Percentiles rank a stretch among this genome's conserved stretches.
Conservation (phyloP, 1,284 basidiomycete genomes). For the Trametes versicolor region DNA sequence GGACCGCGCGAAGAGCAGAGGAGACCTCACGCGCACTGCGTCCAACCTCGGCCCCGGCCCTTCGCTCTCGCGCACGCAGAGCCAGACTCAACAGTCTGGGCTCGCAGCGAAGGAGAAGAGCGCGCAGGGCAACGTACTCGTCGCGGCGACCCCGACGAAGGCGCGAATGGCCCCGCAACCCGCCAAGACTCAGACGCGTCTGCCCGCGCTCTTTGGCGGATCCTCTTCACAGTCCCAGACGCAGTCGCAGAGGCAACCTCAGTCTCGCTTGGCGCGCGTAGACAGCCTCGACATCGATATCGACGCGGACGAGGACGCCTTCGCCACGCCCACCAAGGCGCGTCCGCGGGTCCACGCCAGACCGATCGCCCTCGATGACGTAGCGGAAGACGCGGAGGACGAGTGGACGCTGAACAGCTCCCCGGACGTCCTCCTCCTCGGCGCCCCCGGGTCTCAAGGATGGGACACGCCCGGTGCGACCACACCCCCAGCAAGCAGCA, state of each 20-base stretch:
- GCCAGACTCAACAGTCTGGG: slow-evolving; percentile 13
- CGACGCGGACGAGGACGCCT: slow-evolving; percentile 23
- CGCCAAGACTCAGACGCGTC: slow-evolving; percentile 4
- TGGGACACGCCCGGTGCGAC: slow-evolving; percentile 21
- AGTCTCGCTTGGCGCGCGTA: slow-evolving; percentile 15
- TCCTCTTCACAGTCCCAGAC: slow-evolving; percentile 11
- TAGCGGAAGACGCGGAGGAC: slow-evolving; percentile 40
- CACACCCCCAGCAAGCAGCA: slow-evolving; percentile 28
- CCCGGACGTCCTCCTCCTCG: slow-evolving; percentile 49
- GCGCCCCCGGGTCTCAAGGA: slow-evolving; percentile 30
- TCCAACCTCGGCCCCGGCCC: slow-evolving; percentile 19
- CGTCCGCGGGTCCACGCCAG: slow-evolving; percentile 2
- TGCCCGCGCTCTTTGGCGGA: slow-evolving; percentile 4
- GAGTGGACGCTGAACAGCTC: slow-evolving; percentile 51
- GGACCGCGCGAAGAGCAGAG: slow-evolving; percentile 30
- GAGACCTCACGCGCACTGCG: slow-evolving; percentile 47
- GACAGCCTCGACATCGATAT: slow-evolving; percentile 24
- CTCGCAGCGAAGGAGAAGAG: slow-evolving; percentile 19
- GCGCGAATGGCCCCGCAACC: slow-evolving; percentile 28
- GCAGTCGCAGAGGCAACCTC: slow-evolving; percentile 7
- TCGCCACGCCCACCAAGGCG: slow-evolving; percentile 26
- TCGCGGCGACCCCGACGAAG: slow-evolving; percentile 68
- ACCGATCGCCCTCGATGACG: neutral
- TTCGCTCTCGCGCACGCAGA: slow-evolving; percentile 34
- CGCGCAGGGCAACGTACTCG: slow-evolving; percentile 57